Conservation (phyloP, 2,329 filamentous ascomycete species). For the Neonectria punicea region DNA sequence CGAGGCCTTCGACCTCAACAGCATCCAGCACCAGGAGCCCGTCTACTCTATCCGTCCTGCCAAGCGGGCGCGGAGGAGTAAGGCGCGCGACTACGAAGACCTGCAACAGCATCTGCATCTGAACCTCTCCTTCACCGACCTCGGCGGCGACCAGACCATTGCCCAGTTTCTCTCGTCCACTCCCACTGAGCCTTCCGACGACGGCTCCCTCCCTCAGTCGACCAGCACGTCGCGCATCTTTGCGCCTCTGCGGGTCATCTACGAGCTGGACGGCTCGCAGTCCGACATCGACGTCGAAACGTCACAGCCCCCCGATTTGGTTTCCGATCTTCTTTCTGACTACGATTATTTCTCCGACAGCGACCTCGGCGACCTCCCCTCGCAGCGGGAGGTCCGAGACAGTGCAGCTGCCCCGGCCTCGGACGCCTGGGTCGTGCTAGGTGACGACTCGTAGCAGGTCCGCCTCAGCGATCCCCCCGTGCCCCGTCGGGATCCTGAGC, state of each 20-base stretch:
- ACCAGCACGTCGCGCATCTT: constrained; percentile 35
- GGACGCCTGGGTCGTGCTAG: constrained; percentile 56
- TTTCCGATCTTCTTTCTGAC: constrained; percentile 48
- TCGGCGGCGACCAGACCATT: constrained; percentile 53
- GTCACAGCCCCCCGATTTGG: constrained; percentile 50
- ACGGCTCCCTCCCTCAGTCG: constrained; percentile 25
- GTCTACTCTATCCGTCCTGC: constrained; percentile 51
- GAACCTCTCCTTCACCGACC: constrained; percentile 55
- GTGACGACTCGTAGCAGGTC: constrained; percentile 60
- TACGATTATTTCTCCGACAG: constrained; percentile 52
- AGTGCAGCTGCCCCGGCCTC: constrained; percentile 42
- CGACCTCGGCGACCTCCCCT: constrained; percentile 47
- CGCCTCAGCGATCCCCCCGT: constrained; percentile 46
- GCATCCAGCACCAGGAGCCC: constrained; percentile 52
- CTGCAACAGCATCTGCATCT: constrained; percentile 47
- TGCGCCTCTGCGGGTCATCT: constrained; percentile 52
- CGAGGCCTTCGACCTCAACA: constrained; percentile 51
- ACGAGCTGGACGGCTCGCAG: constrained; percentile 50
- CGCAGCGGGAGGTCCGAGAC: constrained; percentile 46
- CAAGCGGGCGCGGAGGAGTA: constrained; percentile 46
- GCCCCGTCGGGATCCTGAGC: constrained; percentile 42
- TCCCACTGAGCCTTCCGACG: constrained; percentile 25
- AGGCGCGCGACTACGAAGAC: constrained; percentile 36
- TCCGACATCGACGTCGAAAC: constrained; percentile 50
- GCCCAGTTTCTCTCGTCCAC: constrained; percentile 49